Conservation (phyloP, 495 filamentous ascomycete genomes). For the Hyaloscypha variabilis region DNA sequence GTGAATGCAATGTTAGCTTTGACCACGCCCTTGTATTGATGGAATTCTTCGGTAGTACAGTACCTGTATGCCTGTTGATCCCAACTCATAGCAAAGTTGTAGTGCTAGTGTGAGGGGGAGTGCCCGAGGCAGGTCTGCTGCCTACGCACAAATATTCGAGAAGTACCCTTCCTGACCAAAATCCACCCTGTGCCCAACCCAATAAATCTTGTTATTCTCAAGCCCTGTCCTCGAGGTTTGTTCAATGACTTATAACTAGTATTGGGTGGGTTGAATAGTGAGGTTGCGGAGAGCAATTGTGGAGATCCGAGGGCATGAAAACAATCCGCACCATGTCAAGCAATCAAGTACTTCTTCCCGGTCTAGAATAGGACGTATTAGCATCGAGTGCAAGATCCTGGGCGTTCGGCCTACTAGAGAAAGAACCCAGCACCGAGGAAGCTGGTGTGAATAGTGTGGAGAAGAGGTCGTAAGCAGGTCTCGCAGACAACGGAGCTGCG, state of each 20-base stretch:
- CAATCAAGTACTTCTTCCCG: not conserved
- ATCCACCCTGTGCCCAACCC: conserved; percentile 19
- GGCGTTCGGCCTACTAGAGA: conserved; percentile 8
- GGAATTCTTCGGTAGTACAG: conserved; percentile 28
- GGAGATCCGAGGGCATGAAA: not conserved
- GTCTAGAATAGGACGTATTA: conserved; percentile 9
- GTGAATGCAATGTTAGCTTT: conserved; percentile 20
- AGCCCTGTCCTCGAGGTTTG: not conserved
- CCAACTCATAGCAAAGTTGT: conserved; percentile 70
- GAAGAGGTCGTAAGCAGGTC: conserved; percentile 17
- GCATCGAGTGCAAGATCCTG: not conserved
- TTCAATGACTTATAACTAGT: not conserved
- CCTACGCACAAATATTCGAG: conserved; percentile 18
- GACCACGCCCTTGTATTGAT: not conserved
- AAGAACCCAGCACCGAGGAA: not conserved
- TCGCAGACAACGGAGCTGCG: not conserved
- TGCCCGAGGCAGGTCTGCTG: conserved; percentile 24
- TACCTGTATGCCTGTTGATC: conserved; percentile 75
- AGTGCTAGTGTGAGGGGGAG: conserved; percentile 18
- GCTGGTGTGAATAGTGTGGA: conserved; percentile 8
- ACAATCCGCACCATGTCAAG: not conserved
- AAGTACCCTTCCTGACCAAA: conserved; percentile 10
- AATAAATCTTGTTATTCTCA: not conserved
- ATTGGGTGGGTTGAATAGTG: not conserved
- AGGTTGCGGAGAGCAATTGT: not conserved